phyloP scores from a whole-genome alignment of 2,329 filamentous ascomycete species.

The Fonsecaea pedrosoi region DNA sequence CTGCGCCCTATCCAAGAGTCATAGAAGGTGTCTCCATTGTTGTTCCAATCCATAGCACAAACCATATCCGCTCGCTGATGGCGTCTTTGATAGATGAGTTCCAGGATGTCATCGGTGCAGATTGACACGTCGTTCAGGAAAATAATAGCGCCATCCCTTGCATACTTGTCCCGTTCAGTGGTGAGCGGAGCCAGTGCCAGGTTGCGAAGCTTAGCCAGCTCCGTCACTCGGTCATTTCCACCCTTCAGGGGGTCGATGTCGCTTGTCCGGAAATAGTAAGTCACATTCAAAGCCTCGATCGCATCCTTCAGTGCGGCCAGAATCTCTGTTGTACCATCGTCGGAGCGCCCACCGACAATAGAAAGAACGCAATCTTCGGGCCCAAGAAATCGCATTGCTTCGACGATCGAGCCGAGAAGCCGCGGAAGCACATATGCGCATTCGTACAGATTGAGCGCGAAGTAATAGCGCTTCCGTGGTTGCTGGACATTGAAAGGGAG shows the following conservation, averaged over 20 bases:
- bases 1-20: slow-evolving; percentile 63
- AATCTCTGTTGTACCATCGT: slow-evolving; percentile 62
- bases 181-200: slow-evolving; percentile 59
- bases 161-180: slow-evolving; percentile 37
- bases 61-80: slow-evolving; percentile 61
- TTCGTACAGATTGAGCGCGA: slow-evolving; percentile 61
- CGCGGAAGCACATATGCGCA: slow-evolving; percentile 56
- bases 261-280: slow-evolving; percentile 44
- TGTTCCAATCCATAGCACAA: slow-evolving; percentile 66
- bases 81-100: slow-evolving; percentile 59
- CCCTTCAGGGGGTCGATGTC: slow-evolving; percentile 51
- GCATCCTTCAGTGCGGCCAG: slow-evolving; percentile 51
- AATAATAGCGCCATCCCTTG: slow-evolving; percentile 53
- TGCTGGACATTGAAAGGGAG: neutral
- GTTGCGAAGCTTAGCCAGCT: slow-evolving; percentile 61
- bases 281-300: slow-evolving; percentile 46
- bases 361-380: slow-evolving; percentile 61
- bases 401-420: slow-evolving; percentile 60
- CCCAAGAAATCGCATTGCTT: slow-evolving; percentile 59
- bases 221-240: slow-evolving; percentile 53
- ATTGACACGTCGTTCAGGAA: slow-evolving; percentile 64
- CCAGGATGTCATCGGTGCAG: slow-evolving; percentile 64
- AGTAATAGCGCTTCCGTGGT: slow-evolving; percentile 51
- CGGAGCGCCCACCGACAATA: slow-evolving; percentile 63
- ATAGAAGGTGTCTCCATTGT: slow-evolving; percentile 59